These are phyloP conservation scores for Inosperma sp. DNA, from an alignment of 768 basidiomycete genomes.

Conservation along the genomic window DNA sequence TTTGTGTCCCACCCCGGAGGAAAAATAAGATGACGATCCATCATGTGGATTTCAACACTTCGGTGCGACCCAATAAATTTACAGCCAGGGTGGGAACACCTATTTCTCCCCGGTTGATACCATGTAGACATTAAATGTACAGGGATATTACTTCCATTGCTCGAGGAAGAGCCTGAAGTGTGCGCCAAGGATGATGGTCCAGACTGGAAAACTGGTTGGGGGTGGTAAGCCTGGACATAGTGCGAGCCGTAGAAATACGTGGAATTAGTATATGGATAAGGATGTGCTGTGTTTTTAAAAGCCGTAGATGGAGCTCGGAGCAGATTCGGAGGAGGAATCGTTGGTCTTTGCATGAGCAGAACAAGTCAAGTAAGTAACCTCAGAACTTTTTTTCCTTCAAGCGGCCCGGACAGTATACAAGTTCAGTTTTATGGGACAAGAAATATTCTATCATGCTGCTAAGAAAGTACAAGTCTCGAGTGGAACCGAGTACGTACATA, in stretches of 20 bases:
- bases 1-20: slow-evolving; percentile 65
- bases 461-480: slow-evolving; percentile 11
- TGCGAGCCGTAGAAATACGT: slow-evolving; percentile 43
- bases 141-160: background rate
- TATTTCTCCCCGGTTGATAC: slow-evolving; percentile 57
- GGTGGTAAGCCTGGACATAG: slow-evolving; percentile 53
- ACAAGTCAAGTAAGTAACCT: no score
- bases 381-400: no score
- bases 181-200: slow-evolving; percentile 15
- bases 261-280: slow-evolving; percentile 17
- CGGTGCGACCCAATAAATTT: slow-evolving; percentile 64
- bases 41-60: slow-evolving; percentile 73
- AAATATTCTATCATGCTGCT: background rate
- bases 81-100: slow-evolving; percentile 63
- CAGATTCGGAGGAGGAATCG: no score
- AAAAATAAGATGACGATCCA: slow-evolving; percentile 85
- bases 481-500: slow-evolving; percentile 9
- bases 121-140: slow-evolving; percentile 31
- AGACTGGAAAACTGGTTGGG: slow-evolving; percentile 17
- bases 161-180: slow-evolving; percentile 3
- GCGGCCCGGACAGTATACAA: no score
- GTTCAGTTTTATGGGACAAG: background rate
- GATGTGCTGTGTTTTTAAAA: background rate
- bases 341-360: no score
- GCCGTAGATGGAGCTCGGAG: background rate